phyloP scores from a whole-genome alignment of 306 rosid genomes.

The Citrullus colocynthis region DNA sequence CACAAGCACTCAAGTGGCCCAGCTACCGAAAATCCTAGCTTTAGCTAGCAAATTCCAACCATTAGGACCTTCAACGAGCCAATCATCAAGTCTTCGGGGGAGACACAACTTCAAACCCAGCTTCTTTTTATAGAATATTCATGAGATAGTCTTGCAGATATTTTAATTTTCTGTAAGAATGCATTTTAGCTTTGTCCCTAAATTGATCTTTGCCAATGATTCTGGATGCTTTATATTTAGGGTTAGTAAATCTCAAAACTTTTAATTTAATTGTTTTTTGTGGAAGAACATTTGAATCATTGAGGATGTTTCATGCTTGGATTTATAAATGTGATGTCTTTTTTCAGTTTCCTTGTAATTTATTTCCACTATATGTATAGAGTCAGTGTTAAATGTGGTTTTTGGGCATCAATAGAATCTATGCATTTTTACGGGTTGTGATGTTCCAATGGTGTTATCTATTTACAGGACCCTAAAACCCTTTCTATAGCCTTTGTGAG shows the following conservation, averaged over 20 bases:
- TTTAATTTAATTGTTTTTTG: neutral
- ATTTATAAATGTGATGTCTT: neutral
- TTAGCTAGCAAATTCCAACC: no score
- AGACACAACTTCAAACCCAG: no score
- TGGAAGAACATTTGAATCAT: neutral
- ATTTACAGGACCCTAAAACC: constrained; percentile 49
- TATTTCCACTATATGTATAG: neutral
- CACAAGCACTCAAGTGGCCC: no score
- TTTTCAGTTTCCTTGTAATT: neutral
- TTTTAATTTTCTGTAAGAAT: neutral
- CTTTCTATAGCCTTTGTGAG: constrained; percentile 50
- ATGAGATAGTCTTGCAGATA: neutral
- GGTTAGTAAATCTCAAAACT: neutral
- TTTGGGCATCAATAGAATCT: neutral
- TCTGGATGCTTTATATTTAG: neutral
- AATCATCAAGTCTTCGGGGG: no score
- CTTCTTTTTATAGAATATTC: neutral
- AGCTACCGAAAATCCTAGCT: no score
- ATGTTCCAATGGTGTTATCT: constrained; percentile 12
- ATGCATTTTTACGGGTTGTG: neutral
- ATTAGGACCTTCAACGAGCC: no score
- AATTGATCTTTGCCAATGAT: neutral
- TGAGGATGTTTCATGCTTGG: neutral
- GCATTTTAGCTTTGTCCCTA: neutral
- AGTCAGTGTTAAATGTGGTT: neutral